A percentile compares a stretch with the other conserved stretches of the same genome.
Evolutionary conservation across 768 basidiomycete species (phyloP).

Genomic region (Russula lepida): DNA sequence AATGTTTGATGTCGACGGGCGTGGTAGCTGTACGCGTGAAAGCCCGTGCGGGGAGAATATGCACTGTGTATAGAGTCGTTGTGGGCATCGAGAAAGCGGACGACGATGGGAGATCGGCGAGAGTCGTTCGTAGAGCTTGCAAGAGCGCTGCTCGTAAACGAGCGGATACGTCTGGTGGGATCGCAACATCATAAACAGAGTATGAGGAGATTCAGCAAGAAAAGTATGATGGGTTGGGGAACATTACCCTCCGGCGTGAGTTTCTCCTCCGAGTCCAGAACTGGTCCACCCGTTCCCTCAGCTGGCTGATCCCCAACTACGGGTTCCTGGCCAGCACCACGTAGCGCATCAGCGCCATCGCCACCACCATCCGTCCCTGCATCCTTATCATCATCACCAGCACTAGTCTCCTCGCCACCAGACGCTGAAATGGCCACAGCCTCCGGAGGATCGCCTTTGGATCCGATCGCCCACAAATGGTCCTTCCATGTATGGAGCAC

Average conservation of each 20-base stretch:
- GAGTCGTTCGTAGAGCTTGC: slow-evolving; percentile 50
- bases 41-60: slow-evolving; percentile 76
- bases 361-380: slow-evolving; percentile 8
- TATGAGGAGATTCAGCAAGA: background rate
- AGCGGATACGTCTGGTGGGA: slow-evolving; percentile 40
- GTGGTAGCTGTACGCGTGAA: slow-evolving; percentile 40
- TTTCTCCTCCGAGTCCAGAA: slow-evolving; percentile 10
- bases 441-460: slow-evolving; percentile 50
- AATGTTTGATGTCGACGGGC: slow-evolving; percentile 66
- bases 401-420: slow-evolving; percentile 15
- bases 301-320: background rate
- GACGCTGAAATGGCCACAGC: slow-evolving; percentile 7
- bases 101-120: slow-evolving; percentile 37
- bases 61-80: slow-evolving; percentile 63
- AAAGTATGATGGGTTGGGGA: too few relatives aligned
- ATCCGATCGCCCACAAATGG: slow-evolving; percentile 61
- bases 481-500: slow-evolving; percentile 75
- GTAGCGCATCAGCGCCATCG: background rate
- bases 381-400: slow-evolving; percentile 10
- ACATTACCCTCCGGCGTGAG: slow-evolving; percentile 26
- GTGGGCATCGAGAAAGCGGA: slow-evolving; percentile 68
- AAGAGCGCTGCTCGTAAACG: slow-evolving; percentile 55
- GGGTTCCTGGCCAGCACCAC: slow-evolving; percentile 23
- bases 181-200: background rate
- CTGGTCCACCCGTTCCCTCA: background rate